Evolutionary conservation across 805 yeast genomes (phyloP).

Genomic region (Starmerella scarabaei): DNA sequence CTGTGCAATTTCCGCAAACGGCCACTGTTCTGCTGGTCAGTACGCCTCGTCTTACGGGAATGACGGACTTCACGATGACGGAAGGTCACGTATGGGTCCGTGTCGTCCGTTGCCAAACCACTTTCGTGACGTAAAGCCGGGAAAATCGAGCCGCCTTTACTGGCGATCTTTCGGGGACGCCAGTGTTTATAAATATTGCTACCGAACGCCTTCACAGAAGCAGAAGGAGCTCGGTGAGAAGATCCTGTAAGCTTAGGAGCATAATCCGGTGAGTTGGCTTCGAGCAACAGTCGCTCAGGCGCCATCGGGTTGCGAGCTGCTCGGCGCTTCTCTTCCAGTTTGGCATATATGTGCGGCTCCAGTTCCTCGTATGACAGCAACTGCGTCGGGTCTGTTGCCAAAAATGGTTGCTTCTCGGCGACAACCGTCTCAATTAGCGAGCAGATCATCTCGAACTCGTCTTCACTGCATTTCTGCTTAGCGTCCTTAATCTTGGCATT

Average conservation of each 20-base stretch:
- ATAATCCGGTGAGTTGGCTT: conserved; percentile 19
- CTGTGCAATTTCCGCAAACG: conserved; percentile 58
- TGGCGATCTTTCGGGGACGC: conserved; percentile 56
- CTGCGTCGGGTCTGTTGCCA: conserved; percentile 71
- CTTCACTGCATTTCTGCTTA: conserved; percentile 44
- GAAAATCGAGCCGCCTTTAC: conserved; percentile 56
- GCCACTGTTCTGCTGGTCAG: conserved; percentile 83
- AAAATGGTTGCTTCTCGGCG: conserved; percentile 73
- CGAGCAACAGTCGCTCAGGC: conserved; percentile 24
- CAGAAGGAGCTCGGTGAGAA: conserved; percentile 18
- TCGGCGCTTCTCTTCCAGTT: conserved; percentile 27
- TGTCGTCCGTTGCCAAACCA: conserved; percentile 61
- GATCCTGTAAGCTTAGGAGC: conserved; percentile 16
- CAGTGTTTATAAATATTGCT: conserved; percentile 63
- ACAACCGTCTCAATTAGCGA: conserved; percentile 63
- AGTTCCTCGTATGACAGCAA: conserved; percentile 60
- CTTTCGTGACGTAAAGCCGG: conserved; percentile 77
- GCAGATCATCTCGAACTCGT: conserved; percentile 72
- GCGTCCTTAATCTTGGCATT: conserved; percentile 20
- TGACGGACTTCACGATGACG: conserved; percentile 90
- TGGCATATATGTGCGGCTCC: conserved; percentile 32
- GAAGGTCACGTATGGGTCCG: conserved; percentile 88
- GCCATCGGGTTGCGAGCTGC: conserved; percentile 40
- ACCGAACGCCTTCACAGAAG: conserved; percentile 41
- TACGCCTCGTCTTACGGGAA: conserved; percentile 89